Base-by-base conservation (phyloP, 2,329 filamentous ascomycete species). In the Aspergillus aculeatus region DNA sequence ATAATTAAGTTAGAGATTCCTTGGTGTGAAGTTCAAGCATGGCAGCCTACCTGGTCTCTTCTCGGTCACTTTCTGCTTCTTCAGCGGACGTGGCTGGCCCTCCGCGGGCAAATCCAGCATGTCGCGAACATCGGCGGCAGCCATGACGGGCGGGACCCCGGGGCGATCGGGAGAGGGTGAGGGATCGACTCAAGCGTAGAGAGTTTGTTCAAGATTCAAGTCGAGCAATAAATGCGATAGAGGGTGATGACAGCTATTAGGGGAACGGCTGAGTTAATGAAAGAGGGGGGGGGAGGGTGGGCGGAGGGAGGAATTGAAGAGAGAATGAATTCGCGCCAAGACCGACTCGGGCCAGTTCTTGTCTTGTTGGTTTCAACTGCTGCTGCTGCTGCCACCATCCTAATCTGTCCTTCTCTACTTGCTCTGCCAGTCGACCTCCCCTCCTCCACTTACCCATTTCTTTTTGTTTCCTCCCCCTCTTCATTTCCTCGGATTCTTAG, bases 41-140 rank as follows among this genome's bases (percentile, higher is more conserved):
- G 16, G 19, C 21, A 32, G 77, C 80, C 58, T 71, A 84, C 82
- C 81, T 68, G 82, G 81, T 68, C 81, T 76, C 65, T 87, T 84
- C 50, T 83, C 84, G 16, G 83, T 80, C 6, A 85, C 80, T 73
- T 90, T 92, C 69, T 89, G 86, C 73, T 94, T 93, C 80, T 95
- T 96, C 48, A 84, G 78, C 47, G 87, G 86, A 63, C 88, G 75
- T 61, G 79, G 78, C 60, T 79, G 75, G 66, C 87, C 88, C 67
- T 86, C 80, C 53, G 79, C 80, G 66, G 89, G 88, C 73, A 96
- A 82, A 75, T 93, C 91, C 71, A 96, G 86, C 73, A 96, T 91
- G 75, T 96, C 92, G 79, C 90, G 91, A 68, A 96, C 86, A 82
- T 96, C 92, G 75, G 87, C 85, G 64, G 89, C 89, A 62, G 88